Base-by-base conservation (phyloP, 257 asterid species). In the Henckelia pumila region DNA sequence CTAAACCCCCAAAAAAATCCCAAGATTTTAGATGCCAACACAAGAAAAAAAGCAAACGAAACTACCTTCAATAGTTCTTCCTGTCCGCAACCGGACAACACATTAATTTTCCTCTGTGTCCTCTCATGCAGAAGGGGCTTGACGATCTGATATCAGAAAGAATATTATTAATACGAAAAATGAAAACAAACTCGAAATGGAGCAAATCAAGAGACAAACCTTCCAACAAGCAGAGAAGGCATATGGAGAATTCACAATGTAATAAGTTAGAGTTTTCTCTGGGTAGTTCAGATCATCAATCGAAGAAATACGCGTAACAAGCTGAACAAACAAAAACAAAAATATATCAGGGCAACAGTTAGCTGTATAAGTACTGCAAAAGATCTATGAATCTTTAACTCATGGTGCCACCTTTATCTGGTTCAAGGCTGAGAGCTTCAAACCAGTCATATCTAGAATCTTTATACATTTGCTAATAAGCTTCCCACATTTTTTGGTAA, bases 101-200 rank as follows among this genome's bases (percentile, higher is more conserved):
- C 94, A 47, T 79, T 73, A 40, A 88, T 73, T 76, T 86, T 86
- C 76, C 61, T 75, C 72, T 79, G 79, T 19, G 94, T 88, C 76
- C 93, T 84, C 84, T 88, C 94, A 62, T 86, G 91, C 30, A 88
- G 84, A 67, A 88, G 96, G 58, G 96, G 94, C 79, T 81, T 86
- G 63, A 88, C 89, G 44, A 84, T 94, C 96, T 88, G 81, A 73
- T 68, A 72, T 75, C 30, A 73, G 47, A 16, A 17, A 47, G 55
- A 47, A 17, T 5, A 47, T 16, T 47, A 11, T n/a, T n/a, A n/a
- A n/a, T n/a, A 16, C 52, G 47, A 11, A 40, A 40, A 40, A 14
- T 3, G 2, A 13, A 13, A 40, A 13, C n/a, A 40, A 47, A 47
- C 53, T 16, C 20, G 2, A 44, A 14, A 11, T 10, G 32, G 19